phyloP scores from a whole-genome alignment of 257 asterid species.

The Ballota nigra region DNA sequence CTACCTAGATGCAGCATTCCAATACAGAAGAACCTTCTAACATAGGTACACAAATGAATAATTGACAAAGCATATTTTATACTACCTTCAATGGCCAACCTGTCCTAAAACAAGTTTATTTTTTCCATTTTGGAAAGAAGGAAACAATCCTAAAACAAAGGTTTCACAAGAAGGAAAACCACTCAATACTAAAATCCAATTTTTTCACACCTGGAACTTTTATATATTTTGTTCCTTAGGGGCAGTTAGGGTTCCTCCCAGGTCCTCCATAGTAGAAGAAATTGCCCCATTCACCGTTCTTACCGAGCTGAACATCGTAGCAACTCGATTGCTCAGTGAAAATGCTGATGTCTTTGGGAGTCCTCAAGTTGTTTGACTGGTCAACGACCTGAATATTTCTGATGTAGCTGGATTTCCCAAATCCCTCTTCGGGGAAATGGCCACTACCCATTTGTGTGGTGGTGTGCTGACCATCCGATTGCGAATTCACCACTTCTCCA shows the following conservation, averaged over 20 bases:
- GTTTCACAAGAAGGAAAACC: constrained; percentile 55
- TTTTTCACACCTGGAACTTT: constrained; percentile 18
- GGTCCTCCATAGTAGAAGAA: constrained; percentile 89
- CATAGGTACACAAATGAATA: constrained; percentile 25
- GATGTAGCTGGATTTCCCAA: constrained; percentile 68
- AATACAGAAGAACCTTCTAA: constrained; percentile 21
- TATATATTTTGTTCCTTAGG: constrained; percentile 14
- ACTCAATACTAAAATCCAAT: constrained; percentile 23
- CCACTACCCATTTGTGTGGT: constrained; percentile 96
- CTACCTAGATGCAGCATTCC: constrained; percentile 17
- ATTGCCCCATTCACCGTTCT: constrained; percentile 60
- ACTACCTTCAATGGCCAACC: constrained; percentile 18
- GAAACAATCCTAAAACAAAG: constrained; percentile 23
- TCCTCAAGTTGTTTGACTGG: constrained; percentile 60
- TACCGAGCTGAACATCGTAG: constrained; percentile 58
- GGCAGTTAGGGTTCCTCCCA: constrained; percentile 69
- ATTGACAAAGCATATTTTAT: constrained; percentile 28
- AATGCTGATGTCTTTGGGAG: constrained; percentile 47
- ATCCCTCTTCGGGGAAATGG: constrained; percentile 79
- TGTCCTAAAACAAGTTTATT: constrained; percentile 27
- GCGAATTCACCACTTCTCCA: constrained; percentile 80
- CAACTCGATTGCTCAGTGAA: constrained; percentile 69
- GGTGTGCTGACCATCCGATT: constrained; percentile 70
- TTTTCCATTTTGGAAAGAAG: neutral
- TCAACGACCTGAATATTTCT: constrained; percentile 75